A percentile compares a stretch with the other conserved stretches of the same genome.
These are phyloP conservation scores for Metschnikowia chrysomelidarum DNA, from an alignment of 805 yeast genomes.

Conservation along the genomic window DNA sequence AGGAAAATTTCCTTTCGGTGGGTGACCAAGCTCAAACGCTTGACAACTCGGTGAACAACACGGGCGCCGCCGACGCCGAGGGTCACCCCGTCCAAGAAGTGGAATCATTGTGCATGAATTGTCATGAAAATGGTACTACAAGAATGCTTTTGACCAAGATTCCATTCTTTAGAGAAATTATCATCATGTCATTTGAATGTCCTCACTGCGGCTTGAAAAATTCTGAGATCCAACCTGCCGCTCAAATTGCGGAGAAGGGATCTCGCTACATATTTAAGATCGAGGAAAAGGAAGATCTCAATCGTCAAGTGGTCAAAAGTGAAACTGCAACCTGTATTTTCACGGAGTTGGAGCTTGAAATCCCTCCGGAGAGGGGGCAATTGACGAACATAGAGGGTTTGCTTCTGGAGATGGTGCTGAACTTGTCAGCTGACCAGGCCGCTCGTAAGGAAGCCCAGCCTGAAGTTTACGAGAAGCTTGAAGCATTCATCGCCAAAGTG, in stretches of 20 bases:
- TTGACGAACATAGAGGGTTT: slow-evolving; percentile 91
- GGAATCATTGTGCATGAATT: slow-evolving; percentile 94
- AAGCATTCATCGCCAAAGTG: slow-evolving; percentile 62
- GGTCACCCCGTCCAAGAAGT: slow-evolving; percentile 96
- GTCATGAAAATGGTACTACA: slow-evolving; percentile 83
- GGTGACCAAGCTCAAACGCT: slow-evolving; percentile 29
- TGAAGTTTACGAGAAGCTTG: slow-evolving; percentile 71
- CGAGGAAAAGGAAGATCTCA: slow-evolving; percentile 69
- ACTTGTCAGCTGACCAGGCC: slow-evolving; percentile 77
- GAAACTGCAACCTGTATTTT: slow-evolving; percentile 82
- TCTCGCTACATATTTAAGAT: slow-evolving; percentile 65
- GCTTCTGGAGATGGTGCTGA: slow-evolving; percentile 77
- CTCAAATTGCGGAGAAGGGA: slow-evolving; percentile 87
- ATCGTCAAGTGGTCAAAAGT: slow-evolving; percentile 88
- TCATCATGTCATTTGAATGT: slow-evolving; percentile 92
- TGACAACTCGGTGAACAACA: slow-evolving; percentile 51
- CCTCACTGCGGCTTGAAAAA: slow-evolving; percentile 92
- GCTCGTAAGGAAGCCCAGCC: slow-evolving; percentile 74
- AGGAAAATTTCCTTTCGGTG: slow-evolving; percentile 26
- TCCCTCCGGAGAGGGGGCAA: slow-evolving; percentile 94
- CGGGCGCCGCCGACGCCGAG: slow-evolving; percentile 77
- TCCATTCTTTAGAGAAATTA: slow-evolving; percentile 88
- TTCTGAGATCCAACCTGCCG: slow-evolving; percentile 95
- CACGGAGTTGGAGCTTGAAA: slow-evolving; percentile 83
- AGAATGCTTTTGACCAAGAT: slow-evolving; percentile 80